Evolutionary conservation across 2,329 filamentous ascomycete species (phyloP), one percentile per base, ranked within the genome.

Genomic region (Hymenoscyphus repandus): DNA sequence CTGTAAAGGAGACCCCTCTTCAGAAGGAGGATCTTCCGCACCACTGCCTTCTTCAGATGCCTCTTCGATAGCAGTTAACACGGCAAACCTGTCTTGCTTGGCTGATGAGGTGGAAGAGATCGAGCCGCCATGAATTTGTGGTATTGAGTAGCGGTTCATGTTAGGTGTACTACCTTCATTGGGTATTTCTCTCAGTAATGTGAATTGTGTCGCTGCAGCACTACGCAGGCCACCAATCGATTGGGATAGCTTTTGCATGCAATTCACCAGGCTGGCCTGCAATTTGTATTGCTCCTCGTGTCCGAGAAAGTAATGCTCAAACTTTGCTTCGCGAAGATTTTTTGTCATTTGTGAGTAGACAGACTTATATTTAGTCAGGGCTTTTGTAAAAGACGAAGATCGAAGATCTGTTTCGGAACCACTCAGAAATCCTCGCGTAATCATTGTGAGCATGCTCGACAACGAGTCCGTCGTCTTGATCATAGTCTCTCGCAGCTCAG

Each of bases 191-290:
- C 84, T 83, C 32, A 96, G 74, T 31, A 97, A 77, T 13, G 86
- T 80, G 64, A 97, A 95, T 63, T 99, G 92, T 18, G 90, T 91
- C 52, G 86, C 80, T 22, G 93, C 88, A 32, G 93, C 90, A 72
- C 90, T 96, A 58, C 90, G 80, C 62, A 99, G 72, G 6, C 92
- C 93, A 66, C 92, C 91, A 57, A 96, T 85, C 58, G 90, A 90
- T 66, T 96, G 91, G 4, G 89, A 85, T 27, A 97, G 76, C 42
- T 82, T 83, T 66, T 95, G 89, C 62, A 97, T 80, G 58, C 88
- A 92, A 63, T 89, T 86, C 40, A 92, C 86, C 3, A 97, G 77
- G 20, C 80, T 83, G 57, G 85, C 85, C 62, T 96, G 88, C 2
- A 95, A 77, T 34, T 78, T 76, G 66, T 95, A 95, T 55, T 92